These are phyloP conservation scores for Silene vulgaris DNA, from an alignment of 179 eudicot species.

Conservation along the genomic window DNA sequence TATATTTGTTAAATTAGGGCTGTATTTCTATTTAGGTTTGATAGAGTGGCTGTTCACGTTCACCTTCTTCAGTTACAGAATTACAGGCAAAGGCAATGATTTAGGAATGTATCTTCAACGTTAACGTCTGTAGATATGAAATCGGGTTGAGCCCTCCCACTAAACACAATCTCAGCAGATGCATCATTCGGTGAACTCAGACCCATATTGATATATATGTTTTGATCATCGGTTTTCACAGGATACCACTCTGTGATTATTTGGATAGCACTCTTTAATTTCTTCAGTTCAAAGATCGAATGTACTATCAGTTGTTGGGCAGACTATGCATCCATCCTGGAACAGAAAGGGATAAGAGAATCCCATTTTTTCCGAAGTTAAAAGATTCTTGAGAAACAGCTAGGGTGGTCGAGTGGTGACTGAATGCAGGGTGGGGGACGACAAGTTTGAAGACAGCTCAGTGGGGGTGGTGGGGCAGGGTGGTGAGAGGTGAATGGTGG, in stretches of 20 bases:
- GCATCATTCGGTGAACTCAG: slow-evolving; percentile 39
- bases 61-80: not conserved
- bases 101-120: slow-evolving; percentile 50
- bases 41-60: no score
- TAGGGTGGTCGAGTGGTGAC: no score
- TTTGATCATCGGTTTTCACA: slow-evolving; percentile 62
- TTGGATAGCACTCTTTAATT: slow-evolving; percentile 89
- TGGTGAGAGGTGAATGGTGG: no score
- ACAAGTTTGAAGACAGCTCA: no score
- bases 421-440: no score
- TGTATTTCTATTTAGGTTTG: no score
- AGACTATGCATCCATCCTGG: slow-evolving; percentile 92
- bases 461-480: no score
- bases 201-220: slow-evolving; percentile 68
- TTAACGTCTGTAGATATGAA: slow-evolving; percentile 75
- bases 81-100: not conserved
- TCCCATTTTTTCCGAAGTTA: not conserved
- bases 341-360: not conserved
- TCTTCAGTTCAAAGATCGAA: slow-evolving; percentile 76
- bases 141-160: slow-evolving; percentile 93
- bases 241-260: slow-evolving; percentile 62
- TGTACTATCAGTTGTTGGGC: slow-evolving; percentile 94
- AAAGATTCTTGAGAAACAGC: not conserved
- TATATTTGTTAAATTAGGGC: no score
- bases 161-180: slow-evolving; percentile 78